Evolutionary conservation across 192 early-diverging fungal species (phyloP).

Genomic region (Dissophora globulifera): DNA sequence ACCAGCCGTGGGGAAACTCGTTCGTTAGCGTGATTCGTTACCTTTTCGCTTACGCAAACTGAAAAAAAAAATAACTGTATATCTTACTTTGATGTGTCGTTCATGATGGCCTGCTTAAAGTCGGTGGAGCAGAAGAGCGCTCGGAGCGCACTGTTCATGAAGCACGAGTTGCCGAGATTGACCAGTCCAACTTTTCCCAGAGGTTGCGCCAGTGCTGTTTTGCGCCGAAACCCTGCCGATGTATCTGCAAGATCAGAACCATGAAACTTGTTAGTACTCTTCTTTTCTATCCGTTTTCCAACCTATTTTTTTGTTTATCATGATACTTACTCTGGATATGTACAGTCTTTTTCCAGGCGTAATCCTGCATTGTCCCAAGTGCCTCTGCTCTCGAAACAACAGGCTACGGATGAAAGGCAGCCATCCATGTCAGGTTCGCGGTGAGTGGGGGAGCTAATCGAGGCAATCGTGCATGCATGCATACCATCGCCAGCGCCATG

Average conservation of each 20-base stretch:
- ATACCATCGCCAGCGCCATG: background rate
- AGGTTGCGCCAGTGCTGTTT: constrained; percentile 20
- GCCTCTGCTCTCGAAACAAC: constrained; percentile 27
- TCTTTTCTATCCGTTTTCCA: too few relatives aligned
- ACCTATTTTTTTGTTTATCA: background rate
- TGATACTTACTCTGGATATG: constrained; percentile 32
- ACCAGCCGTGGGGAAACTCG: background rate
- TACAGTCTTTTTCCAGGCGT: constrained; percentile 35
- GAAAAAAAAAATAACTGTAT: background rate
- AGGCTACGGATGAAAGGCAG: too few relatives aligned
- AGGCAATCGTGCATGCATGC: too few relatives aligned
- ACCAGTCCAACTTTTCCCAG: constrained; percentile 67
- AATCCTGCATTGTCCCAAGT: constrained; percentile 23
- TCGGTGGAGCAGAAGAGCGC: constrained; percentile 52
- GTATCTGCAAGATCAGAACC: constrained; percentile 9
- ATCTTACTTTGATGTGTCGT: constrained; percentile 17
- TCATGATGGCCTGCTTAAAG: constrained; percentile 21
- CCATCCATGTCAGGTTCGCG: too few relatives aligned
- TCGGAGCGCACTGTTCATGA: constrained; percentile 85
- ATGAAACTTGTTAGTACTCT: too few relatives aligned
- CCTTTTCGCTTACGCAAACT: background rate
- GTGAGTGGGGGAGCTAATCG: too few relatives aligned
- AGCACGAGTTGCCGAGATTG: constrained; percentile 90
- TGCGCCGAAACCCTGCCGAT: constrained; percentile 8
- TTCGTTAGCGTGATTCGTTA: too few relatives aligned